Conservation (phyloP, 345 rosid genomes). For the Cardiospermum halicacabum region DNA sequence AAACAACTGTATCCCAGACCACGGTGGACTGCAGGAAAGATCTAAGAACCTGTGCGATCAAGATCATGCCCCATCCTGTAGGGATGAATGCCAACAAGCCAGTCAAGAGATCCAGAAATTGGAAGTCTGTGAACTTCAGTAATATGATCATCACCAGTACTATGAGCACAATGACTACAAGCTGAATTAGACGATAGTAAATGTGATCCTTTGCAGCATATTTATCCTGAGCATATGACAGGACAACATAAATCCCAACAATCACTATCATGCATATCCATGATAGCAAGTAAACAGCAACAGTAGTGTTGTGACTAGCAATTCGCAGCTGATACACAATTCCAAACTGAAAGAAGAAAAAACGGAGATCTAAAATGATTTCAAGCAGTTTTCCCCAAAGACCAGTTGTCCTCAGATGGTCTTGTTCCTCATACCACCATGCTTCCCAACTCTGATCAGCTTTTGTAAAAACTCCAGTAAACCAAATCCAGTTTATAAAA, state of each 20-base stretch:
- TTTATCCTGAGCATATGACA: constrained; percentile 63
- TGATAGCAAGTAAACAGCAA: constrained; percentile 59
- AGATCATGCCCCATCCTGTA: constrained; percentile 86
- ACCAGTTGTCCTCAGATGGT: constrained; percentile 74
- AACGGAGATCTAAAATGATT: constrained; percentile 76
- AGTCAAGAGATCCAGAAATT: constrained; percentile 54
- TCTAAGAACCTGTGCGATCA: constrained; percentile 61
- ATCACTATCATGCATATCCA: constrained; percentile 64
- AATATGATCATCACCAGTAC: constrained; percentile 47
- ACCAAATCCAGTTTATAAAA: constrained; percentile 79
- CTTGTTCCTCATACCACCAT: constrained; percentile 94
- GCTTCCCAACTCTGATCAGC: constrained; percentile 88
- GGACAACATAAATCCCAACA: constrained; percentile 45
- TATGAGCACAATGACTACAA: constrained; percentile 38
- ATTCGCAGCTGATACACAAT: constrained; percentile 70
- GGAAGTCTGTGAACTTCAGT: constrained; percentile 43
- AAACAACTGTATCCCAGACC: constrained; percentile 71
- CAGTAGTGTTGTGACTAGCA: constrained; percentile 26
- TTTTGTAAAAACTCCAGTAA: constrained; percentile 45
- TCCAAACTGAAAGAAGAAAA: constrained; percentile 88
- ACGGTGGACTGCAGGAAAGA: constrained; percentile 38
- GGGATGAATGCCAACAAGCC: constrained; percentile 82
- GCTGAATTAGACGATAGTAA: constrained; percentile 68
- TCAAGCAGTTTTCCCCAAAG: constrained; percentile 62
- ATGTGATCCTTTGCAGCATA: constrained; percentile 67